Percentiles rank a stretch among this genome's conserved stretches.
Conservation (phyloP, 176 grass and related monocot species). For the Carex pumila region DNA sequence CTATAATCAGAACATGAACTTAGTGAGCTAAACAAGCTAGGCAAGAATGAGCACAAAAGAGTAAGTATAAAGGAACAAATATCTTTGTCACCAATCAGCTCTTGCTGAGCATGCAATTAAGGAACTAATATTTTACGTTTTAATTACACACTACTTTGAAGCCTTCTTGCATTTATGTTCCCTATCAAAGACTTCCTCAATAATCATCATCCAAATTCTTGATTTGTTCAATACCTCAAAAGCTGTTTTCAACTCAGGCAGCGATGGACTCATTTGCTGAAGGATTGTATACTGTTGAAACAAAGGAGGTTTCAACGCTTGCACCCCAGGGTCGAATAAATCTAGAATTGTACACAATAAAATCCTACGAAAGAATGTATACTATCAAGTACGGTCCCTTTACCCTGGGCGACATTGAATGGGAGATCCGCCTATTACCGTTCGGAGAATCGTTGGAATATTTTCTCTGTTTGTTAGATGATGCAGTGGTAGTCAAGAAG, state of each 20-base stretch:
- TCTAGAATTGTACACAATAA: neutral
- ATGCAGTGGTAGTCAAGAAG: neutral
- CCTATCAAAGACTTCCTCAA: neutral
- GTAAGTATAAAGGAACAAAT: no score
- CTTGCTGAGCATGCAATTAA: neutral
- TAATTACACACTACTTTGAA: neutral
- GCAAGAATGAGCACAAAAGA: no score
- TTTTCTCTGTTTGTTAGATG: slow-evolving; percentile 4
- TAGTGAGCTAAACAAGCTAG: no score
- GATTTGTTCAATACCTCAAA: neutral
- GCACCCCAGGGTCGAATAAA: neutral
- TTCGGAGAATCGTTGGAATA: neutral
- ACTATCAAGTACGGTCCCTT: neutral
- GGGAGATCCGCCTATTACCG: neutral
- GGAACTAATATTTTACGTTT: neutral
- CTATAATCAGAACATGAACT: no score
- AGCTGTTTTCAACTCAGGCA: neutral
- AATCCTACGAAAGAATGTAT: neutral
- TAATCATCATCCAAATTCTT: neutral
- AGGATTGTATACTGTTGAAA: neutral
- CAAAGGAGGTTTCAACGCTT: neutral
- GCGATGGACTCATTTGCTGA: neutral
- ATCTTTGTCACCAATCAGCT: neutral
- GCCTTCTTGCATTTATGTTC: neutral
- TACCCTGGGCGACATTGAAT: neutral